These are phyloP conservation scores for Paxillus involutus DNA, from an alignment of 768 basidiomycete genomes.

Conservation along the genomic window DNA sequence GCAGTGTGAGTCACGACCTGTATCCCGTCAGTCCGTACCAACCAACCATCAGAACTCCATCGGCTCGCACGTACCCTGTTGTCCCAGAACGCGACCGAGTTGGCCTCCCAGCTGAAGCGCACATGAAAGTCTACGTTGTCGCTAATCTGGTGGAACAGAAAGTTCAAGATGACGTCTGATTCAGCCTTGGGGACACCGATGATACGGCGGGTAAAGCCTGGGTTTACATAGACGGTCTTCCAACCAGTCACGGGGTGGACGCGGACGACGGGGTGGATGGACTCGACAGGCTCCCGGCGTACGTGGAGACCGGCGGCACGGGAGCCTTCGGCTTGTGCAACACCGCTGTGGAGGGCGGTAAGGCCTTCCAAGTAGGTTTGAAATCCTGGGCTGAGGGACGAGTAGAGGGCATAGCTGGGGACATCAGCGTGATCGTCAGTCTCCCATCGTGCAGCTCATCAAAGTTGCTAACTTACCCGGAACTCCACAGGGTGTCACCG, in stretches of 20 bases:
- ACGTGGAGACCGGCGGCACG: conserved; percentile 69
- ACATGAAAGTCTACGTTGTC: conserved; percentile 74
- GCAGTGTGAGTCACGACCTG: conserved; percentile 77
- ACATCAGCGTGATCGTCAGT: conserved; percentile 5
- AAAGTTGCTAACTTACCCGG: conserved; percentile 49
- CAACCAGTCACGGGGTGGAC: conserved; percentile 84
- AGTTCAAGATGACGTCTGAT: conserved; percentile 68
- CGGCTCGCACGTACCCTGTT: conserved; percentile 54
- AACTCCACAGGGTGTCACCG: conserved; percentile 82
- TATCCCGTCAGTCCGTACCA: not conserved
- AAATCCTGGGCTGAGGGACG: conserved; percentile 71
- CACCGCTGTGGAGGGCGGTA: conserved; percentile 72
- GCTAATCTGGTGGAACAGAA: conserved; percentile 71
- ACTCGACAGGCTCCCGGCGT: conserved; percentile 66
- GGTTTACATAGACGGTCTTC: conserved; percentile 84
- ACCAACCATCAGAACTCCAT: no score
- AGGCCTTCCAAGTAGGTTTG: conserved; percentile 77
- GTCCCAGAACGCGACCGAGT: conserved; percentile 86
- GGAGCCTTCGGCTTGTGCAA: conserved; percentile 75
- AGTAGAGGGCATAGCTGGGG: conserved; percentile 76
- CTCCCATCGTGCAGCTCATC: not conserved
- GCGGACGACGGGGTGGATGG: conserved; percentile 77
- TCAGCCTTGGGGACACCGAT: conserved; percentile 79
- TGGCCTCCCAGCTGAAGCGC: conserved; percentile 73
- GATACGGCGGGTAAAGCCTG: conserved; percentile 80